Percentiles rank a stretch among this genome's conserved stretches.
Evolutionary conservation across 306 rosid species (phyloP).

Genomic region (Ceratonia siliqua): DNA sequence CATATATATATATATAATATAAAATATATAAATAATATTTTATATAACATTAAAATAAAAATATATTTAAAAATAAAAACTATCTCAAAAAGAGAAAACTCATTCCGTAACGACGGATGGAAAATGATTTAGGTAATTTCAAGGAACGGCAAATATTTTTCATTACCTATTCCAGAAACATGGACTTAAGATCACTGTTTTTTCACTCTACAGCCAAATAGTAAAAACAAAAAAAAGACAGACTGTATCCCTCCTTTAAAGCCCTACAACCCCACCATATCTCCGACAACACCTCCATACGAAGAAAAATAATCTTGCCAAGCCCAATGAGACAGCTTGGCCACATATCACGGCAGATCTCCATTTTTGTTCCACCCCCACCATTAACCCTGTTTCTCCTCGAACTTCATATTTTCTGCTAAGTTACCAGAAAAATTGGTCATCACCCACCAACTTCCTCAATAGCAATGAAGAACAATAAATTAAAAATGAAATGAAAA

Average conservation of each 20-base stretch:
- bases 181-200: conserved; percentile 36
- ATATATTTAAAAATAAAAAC: too few relatives aligned
- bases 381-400: conserved; percentile 36
- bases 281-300: conserved; percentile 44
- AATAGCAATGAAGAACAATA: conserved; percentile 57
- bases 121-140: conserved; percentile 29
- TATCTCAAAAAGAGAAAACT: too few relatives aligned
- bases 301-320: conserved; percentile 30
- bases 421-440: conserved; percentile 63
- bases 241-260: conserved; percentile 38
- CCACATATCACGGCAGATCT: conserved; percentile 39
- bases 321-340: conserved; percentile 39
- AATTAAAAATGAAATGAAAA: conserved; percentile 35
- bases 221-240: conserved; percentile 31
- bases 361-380: conserved; percentile 29
- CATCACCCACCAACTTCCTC: conserved; percentile 59
- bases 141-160: conserved; percentile 39
- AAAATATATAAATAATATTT: too few relatives aligned
- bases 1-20: too few relatives aligned
- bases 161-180: conserved; percentile 43
- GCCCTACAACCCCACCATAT: conserved; percentile 30
- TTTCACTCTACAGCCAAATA: conserved; percentile 45
- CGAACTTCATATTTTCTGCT: conserved; percentile 54
- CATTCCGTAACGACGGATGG: neutral
- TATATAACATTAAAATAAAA: too few relatives aligned